Conservation (phyloP, 2,329 filamentous ascomycete species). For the Orbilia brochopaga region DNA sequence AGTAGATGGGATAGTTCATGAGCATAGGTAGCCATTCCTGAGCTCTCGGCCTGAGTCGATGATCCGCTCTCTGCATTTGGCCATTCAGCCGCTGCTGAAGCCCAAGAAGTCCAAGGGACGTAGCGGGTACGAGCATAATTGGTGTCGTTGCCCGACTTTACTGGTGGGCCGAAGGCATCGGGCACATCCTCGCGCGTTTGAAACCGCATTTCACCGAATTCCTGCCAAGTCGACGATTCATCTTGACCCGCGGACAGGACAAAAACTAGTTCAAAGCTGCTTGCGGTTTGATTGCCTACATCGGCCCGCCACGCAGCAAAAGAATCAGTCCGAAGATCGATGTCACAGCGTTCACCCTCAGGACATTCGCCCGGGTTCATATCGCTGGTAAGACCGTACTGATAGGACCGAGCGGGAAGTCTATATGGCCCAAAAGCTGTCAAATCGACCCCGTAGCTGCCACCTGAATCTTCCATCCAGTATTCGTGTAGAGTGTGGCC, state of each 20-base stretch:
- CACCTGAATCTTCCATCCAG: slow-evolving; percentile 66
- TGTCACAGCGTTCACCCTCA: slow-evolving; percentile 58
- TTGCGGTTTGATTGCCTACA: slow-evolving; percentile 62
- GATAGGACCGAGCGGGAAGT: slow-evolving; percentile 61
- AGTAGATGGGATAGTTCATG: slow-evolving; percentile 64
- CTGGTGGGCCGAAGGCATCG: slow-evolving; percentile 62
- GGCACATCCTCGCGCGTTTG: slow-evolving; percentile 61
- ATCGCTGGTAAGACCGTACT: slow-evolving; percentile 63
- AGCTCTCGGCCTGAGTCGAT: slow-evolving; percentile 64
- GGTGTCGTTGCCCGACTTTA: slow-evolving; percentile 56
- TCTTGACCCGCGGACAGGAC: slow-evolving; percentile 65
- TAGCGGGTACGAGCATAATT: slow-evolving; percentile 64
- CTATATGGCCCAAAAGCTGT: slow-evolving; percentile 64
- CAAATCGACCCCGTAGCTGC: slow-evolving; percentile 64
- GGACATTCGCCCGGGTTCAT: slow-evolving; percentile 64
- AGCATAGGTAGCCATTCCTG: slow-evolving; percentile 64
- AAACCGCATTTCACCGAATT: slow-evolving; percentile 66
- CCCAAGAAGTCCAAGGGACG: slow-evolving; percentile 65
- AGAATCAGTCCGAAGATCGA: slow-evolving; percentile 63
- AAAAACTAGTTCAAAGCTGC: slow-evolving; percentile 63
- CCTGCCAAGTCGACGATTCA: slow-evolving; percentile 65
- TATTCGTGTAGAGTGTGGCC: slow-evolving; percentile 65
- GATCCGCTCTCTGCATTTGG: slow-evolving; percentile 64
- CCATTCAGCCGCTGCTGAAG: slow-evolving; percentile 63
- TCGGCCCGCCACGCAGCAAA: slow-evolving; percentile 63